These are phyloP conservation scores for Diplosphaera chodatii DNA, from an alignment of 139 green algal genomes.

Conservation along the genomic window DNA sequence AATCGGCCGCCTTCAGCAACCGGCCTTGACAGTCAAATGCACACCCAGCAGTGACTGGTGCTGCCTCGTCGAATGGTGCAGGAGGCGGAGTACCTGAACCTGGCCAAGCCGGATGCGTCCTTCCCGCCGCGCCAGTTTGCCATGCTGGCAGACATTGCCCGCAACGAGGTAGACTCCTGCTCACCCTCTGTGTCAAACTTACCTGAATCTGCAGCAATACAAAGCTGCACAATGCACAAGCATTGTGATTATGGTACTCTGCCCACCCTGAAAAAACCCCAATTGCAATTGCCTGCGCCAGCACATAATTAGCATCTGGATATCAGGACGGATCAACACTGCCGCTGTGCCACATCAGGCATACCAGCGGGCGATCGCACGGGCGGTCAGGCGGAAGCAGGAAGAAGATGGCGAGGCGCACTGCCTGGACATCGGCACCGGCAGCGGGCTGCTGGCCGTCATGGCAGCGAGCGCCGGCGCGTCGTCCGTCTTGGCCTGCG, in stretches of 20 bases:
- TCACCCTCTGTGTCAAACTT: too few relatives aligned
- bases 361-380: constrained; percentile 41
- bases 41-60: too few relatives aligned
- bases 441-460: constrained; percentile 65
- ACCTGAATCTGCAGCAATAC: too few relatives aligned
- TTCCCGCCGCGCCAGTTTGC: constrained; percentile 60
- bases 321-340: too few relatives aligned
- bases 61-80: constrained; percentile 21
- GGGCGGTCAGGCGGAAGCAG: constrained; percentile 21
- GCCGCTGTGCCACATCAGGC: constrained; percentile 7
- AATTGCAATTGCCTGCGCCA: too few relatives aligned
- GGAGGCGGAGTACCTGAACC: constrained; percentile 52
- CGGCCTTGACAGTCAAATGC: too few relatives aligned
- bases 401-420: constrained; percentile 35
- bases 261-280: too few relatives aligned
- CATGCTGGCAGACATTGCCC: constrained; percentile 37
- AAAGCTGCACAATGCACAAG: too few relatives aligned
- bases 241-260: too few relatives aligned
- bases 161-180: constrained; percentile 43
- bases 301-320: too few relatives aligned
- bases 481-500: constrained; percentile 43
- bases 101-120: constrained; percentile 44
- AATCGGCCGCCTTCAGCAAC: too few relatives aligned
- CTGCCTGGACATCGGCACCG: constrained; percentile 80
- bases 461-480: constrained; percentile 53